Percentiles rank a stretch among this genome's conserved stretches.
Evolutionary conservation across 225 moss, liverwort and hornwort genomes (phyloP).

Genomic region (Marchantia paleacea): DNA sequence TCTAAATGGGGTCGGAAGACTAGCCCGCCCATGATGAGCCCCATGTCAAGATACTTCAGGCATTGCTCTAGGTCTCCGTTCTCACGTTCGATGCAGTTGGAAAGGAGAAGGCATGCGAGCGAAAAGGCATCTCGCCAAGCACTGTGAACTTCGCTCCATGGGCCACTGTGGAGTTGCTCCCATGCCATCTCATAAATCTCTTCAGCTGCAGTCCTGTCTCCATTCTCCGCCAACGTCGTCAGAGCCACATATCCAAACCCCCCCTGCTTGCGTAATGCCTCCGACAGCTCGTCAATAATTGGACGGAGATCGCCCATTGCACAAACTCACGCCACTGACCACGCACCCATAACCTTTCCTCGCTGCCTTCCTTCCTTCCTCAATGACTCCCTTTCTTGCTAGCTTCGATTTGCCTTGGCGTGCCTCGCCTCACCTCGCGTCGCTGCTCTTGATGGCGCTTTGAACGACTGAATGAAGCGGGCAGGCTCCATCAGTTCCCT

Average conservation of each 20-base stretch:
- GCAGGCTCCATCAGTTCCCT: too few species aligned
- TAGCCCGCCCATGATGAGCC: conserved; percentile 80
- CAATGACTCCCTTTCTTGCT: too few species aligned
- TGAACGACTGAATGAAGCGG: too few species aligned
- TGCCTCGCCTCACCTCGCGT: too few species aligned
- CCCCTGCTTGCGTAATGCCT: conserved; percentile 59
- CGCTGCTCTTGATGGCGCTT: too few species aligned
- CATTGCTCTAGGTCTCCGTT: conserved; percentile 49
- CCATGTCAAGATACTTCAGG: conserved; percentile 72
- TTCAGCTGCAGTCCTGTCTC: conserved; percentile 67
- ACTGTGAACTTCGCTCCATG: conserved; percentile 67
- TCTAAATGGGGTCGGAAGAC: conserved; percentile 66
- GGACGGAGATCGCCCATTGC: conserved; percentile 6
- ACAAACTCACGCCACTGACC: too few species aligned
- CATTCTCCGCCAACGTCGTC: conserved; percentile 55
- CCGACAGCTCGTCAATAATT: conserved; percentile 28
- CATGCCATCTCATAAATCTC: conserved; percentile 93
- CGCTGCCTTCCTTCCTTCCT: too few species aligned
- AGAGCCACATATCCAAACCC: conserved; percentile 71
- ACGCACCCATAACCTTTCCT: too few species aligned
- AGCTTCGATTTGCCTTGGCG: too few species aligned
- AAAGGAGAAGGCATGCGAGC: conserved; percentile 68
- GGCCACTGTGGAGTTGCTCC: conserved; percentile 92
- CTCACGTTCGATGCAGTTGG: conserved; percentile 48
- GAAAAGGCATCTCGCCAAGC: conserved; percentile 95